Evolutionary conservation across 345 rosid genomes (phyloP).

Genomic region (Trapa incisa): DNA sequence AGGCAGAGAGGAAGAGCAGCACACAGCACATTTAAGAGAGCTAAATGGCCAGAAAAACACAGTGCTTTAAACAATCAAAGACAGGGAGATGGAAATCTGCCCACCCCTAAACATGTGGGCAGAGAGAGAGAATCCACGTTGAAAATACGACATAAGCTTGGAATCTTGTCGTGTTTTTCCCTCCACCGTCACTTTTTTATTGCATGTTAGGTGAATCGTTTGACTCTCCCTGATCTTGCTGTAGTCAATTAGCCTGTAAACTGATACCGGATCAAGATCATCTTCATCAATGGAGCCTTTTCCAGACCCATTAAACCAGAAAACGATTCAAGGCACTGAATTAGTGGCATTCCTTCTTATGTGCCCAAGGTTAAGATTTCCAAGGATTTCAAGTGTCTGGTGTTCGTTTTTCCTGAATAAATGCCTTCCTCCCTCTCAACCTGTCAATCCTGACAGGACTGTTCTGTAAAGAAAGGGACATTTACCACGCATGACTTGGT

Average conservation of each 20-base stretch:
- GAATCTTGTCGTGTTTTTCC: slow-evolving; percentile 2
- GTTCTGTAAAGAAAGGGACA: neutral
- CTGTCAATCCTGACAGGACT: too few species aligned
- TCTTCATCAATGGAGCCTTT: too few species aligned
- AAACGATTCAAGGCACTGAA: too few species aligned
- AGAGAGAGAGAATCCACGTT: neutral
- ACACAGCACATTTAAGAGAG: neutral
- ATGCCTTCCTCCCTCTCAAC: too few species aligned
- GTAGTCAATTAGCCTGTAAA: too few species aligned
- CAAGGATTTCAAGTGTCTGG: too few species aligned
- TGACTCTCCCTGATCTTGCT: neutral
- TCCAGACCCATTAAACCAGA: too few species aligned
- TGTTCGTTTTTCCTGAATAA: too few species aligned
- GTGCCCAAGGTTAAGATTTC: too few species aligned
- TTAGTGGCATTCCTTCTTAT: too few species aligned
- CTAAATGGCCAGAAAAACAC: neutral
- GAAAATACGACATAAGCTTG: neutral
- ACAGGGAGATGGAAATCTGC: neutral
- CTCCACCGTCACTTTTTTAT: neutral
- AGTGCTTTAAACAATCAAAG: slow-evolving; percentile 2
- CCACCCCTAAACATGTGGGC: too few species aligned
- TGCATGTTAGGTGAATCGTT: neutral
- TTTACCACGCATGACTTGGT: neutral
- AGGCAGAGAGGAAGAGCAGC: neutral
- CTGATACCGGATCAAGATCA: neutral